Conservation (phyloP, 2,329 filamentous ascomycete genomes). For the Cyphellophora attinorum region DNA sequence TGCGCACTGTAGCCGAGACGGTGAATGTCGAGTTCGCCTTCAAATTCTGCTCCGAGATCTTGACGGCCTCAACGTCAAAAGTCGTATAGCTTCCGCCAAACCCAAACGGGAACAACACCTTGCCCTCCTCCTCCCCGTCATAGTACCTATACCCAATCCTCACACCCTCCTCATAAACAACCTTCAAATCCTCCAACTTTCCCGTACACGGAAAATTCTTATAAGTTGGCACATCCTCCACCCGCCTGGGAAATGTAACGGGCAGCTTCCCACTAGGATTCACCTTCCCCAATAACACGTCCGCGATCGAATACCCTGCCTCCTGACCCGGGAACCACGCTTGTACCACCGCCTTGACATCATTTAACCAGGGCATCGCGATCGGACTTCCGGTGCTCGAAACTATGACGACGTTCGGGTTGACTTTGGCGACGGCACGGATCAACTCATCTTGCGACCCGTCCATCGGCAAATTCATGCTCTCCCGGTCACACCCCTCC, state of each 20-base stretch:
- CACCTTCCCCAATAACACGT: conserved; percentile 63
- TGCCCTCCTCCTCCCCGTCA: conserved; percentile 54
- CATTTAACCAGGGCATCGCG: conserved; percentile 37
- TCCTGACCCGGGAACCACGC: conserved; percentile 87
- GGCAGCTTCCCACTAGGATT: conserved; percentile 70
- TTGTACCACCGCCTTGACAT: conserved; percentile 52
- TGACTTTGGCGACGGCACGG: conserved; percentile 52
- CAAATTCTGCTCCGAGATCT: conserved; percentile 33
- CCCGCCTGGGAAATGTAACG: conserved; percentile 57
- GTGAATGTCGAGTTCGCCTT: conserved; percentile 31
- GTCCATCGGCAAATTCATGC: conserved; percentile 46
- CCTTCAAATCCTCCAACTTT: conserved; percentile 56
- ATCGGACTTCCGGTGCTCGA: conserved; percentile 68
- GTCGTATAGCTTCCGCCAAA: conserved; percentile 70
- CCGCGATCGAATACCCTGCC: conserved; percentile 69
- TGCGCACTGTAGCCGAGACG: conserved; percentile 38
- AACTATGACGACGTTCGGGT: conserved; percentile 61
- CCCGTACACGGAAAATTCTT: conserved; percentile 67
- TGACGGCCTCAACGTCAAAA: conserved; percentile 48
- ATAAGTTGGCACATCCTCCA: conserved; percentile 65
- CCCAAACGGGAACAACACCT: conserved; percentile 66
- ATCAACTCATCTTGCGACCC: conserved; percentile 44
- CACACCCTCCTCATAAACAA: conserved; percentile 69
- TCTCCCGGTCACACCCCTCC: conserved; percentile 54
- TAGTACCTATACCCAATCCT: conserved; percentile 77